These are phyloP conservation scores for Adenanthera pavonina DNA, from an alignment of 306 rosid species.

Conservation along the genomic window DNA sequence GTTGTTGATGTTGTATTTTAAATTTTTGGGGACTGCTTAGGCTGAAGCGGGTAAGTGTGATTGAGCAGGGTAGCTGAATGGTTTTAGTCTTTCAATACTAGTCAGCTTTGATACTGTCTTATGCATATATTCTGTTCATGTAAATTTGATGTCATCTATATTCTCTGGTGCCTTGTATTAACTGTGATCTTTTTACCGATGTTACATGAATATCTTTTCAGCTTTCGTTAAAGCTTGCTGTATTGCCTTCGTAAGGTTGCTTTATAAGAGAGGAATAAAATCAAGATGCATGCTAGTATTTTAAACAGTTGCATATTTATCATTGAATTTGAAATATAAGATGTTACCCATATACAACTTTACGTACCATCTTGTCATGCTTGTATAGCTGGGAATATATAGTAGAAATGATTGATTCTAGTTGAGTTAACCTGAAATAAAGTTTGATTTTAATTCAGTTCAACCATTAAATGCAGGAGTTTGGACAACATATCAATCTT, in stretches of 20 bases:
- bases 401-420: background rate
- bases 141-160: conserved; percentile 26
- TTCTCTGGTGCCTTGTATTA: conserved; percentile 20
- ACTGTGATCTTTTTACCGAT: conserved; percentile 1
- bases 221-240: conserved; percentile 21
- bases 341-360: background rate
- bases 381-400: background rate
- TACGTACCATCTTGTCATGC: background rate
- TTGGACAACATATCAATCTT: background rate
- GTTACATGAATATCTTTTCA: background rate
- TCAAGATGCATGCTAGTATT: background rate
- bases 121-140: conserved; percentile 30
- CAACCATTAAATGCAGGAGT: background rate
- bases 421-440: background rate
- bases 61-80: conserved; percentile 43
- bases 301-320: background rate
- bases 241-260: conserved; percentile 6
- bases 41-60: conserved; percentile 36
- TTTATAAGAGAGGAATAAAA: conserved; percentile 31
- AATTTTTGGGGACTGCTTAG: conserved; percentile 39
- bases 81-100: background rate
- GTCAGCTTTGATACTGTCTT: conserved; percentile 20
- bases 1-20: conserved; percentile 45
- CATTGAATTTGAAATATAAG: background rate
- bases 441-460: background rate